phyloP scores from a whole-genome alignment of 164 flowering plant species.

The Dillenia suffruticosa region DNA sequence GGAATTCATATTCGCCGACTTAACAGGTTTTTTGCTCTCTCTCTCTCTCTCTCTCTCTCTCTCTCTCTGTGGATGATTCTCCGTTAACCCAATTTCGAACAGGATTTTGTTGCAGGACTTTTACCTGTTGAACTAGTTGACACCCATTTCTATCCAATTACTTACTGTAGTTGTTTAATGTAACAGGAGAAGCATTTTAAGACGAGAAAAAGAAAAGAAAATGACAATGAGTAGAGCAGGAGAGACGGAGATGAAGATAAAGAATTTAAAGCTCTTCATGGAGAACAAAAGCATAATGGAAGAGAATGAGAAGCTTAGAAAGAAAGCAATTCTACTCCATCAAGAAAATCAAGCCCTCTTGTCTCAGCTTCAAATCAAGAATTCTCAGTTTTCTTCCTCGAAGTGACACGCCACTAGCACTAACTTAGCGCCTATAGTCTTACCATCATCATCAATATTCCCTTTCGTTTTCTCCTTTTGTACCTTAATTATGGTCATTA shows the following conservation, averaged over 20 bases:
- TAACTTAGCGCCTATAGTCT: too few species aligned
- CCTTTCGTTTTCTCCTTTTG: neutral
- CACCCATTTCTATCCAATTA: too few species aligned
- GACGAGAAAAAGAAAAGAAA: constrained; percentile 21
- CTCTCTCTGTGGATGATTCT: neutral
- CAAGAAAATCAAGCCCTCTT: constrained; percentile 45
- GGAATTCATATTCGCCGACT: constrained; percentile 21
- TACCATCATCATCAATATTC: neutral
- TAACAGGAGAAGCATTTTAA: neutral
- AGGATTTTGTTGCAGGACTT: neutral
- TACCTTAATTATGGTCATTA: neutral
- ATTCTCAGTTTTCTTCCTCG: constrained; percentile 1
- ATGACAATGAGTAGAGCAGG: constrained; percentile 1
- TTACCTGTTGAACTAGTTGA: neutral
- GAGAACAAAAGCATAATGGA: constrained; percentile 50
- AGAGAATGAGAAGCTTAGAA: constrained; percentile 47
- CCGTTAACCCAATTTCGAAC: too few species aligned
- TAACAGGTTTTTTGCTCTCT: constrained; percentile 19
- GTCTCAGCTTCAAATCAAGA: constrained; percentile 30
- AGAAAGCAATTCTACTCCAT: constrained; percentile 42
- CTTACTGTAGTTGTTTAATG: too few species aligned
- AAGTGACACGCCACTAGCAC: too few species aligned
- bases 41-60: neutral
- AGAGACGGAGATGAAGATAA: constrained; percentile 32
- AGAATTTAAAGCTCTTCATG: constrained; percentile 54